Conservation (phyloP, 768 basidiomycete genomes). For the Phallus indusiatus region DNA sequence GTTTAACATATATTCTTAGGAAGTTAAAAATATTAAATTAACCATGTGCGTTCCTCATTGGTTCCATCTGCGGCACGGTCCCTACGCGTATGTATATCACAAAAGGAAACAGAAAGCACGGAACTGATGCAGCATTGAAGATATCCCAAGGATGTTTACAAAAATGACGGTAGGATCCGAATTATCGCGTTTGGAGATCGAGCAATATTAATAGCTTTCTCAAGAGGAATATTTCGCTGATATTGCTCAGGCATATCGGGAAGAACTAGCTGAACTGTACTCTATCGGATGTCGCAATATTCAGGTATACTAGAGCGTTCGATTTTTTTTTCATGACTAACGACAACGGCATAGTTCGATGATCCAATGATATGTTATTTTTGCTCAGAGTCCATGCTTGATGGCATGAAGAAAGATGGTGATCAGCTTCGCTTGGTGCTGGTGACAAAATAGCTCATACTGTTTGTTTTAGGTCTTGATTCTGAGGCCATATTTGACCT, state of each 20-base stretch:
- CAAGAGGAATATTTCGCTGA: constrained; percentile 40
- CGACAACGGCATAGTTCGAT: constrained; percentile 30
- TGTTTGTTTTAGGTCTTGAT: constrained; percentile 27
- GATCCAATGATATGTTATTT: constrained; percentile 50
- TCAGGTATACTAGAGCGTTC: constrained; percentile 17
- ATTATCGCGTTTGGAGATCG: neutral
- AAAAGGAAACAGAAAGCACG: neutral
- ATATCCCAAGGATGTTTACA: constrained; percentile 39
- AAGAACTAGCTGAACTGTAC: constrained; percentile 37
- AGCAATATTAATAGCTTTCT: neutral
- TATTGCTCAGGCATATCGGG: constrained; percentile 36
- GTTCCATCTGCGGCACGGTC: constrained; percentile 62
- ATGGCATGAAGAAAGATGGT: constrained; percentile 49
- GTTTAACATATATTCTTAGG: constrained; percentile 24
- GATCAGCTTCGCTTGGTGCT: constrained; percentile 1
- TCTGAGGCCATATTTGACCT: constrained; percentile 55
- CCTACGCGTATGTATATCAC: constrained; percentile 40
- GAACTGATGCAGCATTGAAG: neutral
- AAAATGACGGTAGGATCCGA: constrained; percentile 38
- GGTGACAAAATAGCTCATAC: neutral
- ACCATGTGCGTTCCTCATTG: constrained; percentile 65
- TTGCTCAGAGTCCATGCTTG: constrained; percentile 46
- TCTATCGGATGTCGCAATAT: constrained; percentile 29
- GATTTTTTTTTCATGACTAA: constrained; percentile 18
- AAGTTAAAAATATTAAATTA: constrained; percentile 59